Percentiles rank a stretch among this genome's conserved stretches.
These are phyloP conservation scores for Gossypium stocksii DNA, from an alignment of 345 rosid species.

Conservation along the genomic window DNA sequence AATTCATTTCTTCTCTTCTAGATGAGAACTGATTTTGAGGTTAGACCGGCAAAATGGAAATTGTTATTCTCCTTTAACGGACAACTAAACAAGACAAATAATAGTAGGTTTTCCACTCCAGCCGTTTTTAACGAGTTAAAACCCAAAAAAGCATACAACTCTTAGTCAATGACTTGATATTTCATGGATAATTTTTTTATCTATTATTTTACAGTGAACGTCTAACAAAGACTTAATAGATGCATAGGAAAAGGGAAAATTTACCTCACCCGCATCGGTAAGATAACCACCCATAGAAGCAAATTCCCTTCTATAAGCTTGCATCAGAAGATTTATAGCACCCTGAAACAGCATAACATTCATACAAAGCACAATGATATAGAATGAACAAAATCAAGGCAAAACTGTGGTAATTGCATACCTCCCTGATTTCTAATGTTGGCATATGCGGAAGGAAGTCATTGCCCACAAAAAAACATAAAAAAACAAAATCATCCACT, in stretches of 20 bases:
- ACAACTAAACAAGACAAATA: neutral
- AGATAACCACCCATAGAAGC: constrained; percentile 94
- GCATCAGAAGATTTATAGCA: constrained; percentile 91
- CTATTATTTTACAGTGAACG: neutral
- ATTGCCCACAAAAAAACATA: constrained; percentile 98
- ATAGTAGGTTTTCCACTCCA: neutral
- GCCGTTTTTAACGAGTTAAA: neutral
- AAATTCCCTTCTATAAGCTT: constrained; percentile 81
- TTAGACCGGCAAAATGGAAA: neutral
- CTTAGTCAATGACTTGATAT: neutral
- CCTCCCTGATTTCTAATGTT: constrained; percentile 98
- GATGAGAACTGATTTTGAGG: neutral
- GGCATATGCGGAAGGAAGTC: constrained; percentile 99
- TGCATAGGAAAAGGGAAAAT: constrained; percentile 11
- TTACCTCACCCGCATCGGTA: constrained; percentile 98
- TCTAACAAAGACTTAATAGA: neutral
- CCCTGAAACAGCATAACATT: constrained; percentile 52
- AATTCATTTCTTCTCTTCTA: neutral
- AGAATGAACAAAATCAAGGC: neutral
- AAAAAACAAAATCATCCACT: constrained; percentile 94
- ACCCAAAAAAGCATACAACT: neutral
- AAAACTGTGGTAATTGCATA: constrained; percentile 26
- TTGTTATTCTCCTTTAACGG: neutral
- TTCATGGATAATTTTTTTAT: neutral
- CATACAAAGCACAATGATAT: constrained; percentile 13